These are phyloP conservation scores for Beauveria sp. DNA, from an alignment of 2,329 filamentous ascomycete genomes.

Conservation along the genomic window DNA sequence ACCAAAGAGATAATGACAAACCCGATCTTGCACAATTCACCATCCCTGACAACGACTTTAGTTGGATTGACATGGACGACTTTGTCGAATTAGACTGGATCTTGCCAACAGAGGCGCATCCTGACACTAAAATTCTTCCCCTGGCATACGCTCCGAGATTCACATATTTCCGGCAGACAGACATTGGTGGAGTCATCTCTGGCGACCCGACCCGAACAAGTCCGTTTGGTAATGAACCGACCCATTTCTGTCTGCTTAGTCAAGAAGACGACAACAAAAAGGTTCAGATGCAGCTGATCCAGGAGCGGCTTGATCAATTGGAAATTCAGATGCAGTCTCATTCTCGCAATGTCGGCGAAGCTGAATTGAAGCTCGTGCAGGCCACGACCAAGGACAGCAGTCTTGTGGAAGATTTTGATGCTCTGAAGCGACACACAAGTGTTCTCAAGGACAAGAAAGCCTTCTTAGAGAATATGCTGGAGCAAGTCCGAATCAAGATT, in stretches of 20 bases:
- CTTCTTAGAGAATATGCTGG: constrained; percentile 52
- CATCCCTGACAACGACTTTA: constrained; percentile 90
- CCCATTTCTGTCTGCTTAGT: constrained; percentile 93
- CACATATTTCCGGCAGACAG: constrained; percentile 95
- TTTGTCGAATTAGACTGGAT: constrained; percentile 98
- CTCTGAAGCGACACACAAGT: constrained; percentile 45
- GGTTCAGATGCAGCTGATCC: constrained; percentile 81
- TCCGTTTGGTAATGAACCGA: constrained; percentile 86
- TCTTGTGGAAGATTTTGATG: constrained; percentile 52
- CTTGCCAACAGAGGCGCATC: constrained; percentile 78
- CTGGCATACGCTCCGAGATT: constrained; percentile 89
- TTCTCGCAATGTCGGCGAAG: constrained; percentile 62
- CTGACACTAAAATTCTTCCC: constrained; percentile 88
- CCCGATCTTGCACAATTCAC: constrained; percentile 81
- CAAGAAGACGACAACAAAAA: constrained; percentile 79
- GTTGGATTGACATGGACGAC: constrained; percentile 99
- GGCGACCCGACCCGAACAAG: constrained; percentile 79
- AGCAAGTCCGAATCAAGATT: constrained; percentile 36
- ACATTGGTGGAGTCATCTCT: constrained; percentile 72
- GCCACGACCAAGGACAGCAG: constrained; percentile 41
- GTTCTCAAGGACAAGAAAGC: constrained; percentile 51
- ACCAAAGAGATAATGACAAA: constrained; percentile 42
- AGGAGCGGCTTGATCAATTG: constrained; percentile 70
- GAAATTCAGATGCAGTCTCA: constrained; percentile 72
- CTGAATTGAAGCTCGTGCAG: constrained; percentile 59